Evolutionary conservation across 2,329 filamentous ascomycete genomes (phyloP).

Genomic region (Fusarium albidum): DNA sequence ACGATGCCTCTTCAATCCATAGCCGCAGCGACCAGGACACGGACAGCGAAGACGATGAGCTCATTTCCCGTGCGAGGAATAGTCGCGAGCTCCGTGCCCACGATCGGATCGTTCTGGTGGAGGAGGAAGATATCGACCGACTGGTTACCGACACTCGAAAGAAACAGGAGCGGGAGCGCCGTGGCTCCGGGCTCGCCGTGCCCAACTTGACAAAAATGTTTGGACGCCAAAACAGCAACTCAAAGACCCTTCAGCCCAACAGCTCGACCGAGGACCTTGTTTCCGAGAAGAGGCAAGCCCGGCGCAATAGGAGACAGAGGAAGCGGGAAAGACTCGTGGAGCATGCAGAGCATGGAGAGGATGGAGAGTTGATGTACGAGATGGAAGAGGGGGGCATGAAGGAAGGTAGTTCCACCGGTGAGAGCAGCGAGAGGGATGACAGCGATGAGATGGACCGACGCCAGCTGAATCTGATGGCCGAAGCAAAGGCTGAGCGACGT

Average conservation of each 20-base stretch:
- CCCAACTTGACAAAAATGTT: constrained; percentile 60
- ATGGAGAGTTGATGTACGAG: constrained; percentile 84
- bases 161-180: constrained; percentile 58
- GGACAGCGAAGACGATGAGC: constrained; percentile 78
- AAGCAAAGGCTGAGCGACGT: constrained; percentile 57
- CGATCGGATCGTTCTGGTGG: constrained; percentile 75
- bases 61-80: constrained; percentile 70
- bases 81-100: constrained; percentile 74
- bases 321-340: constrained; percentile 62
- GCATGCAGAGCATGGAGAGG: constrained; percentile 68
- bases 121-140: constrained; percentile 76
- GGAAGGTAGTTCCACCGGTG: constrained; percentile 70
- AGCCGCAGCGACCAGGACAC: constrained; percentile 76
- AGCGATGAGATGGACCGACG: constrained; percentile 66
- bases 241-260: constrained; percentile 46
- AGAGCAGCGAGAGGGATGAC: constrained; percentile 68
- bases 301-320: constrained; percentile 59
- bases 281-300: constrained; percentile 57
- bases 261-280: constrained; percentile 59
- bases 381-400: constrained; percentile 84
- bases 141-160: constrained; percentile 63
- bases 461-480: constrained; percentile 57
- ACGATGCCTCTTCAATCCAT: constrained; percentile 73
- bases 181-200: constrained; percentile 58
- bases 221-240: constrained; percentile 47